phyloP scores from a whole-genome alignment of 768 basidiomycete species.

The Tulasnella sp. region DNA sequence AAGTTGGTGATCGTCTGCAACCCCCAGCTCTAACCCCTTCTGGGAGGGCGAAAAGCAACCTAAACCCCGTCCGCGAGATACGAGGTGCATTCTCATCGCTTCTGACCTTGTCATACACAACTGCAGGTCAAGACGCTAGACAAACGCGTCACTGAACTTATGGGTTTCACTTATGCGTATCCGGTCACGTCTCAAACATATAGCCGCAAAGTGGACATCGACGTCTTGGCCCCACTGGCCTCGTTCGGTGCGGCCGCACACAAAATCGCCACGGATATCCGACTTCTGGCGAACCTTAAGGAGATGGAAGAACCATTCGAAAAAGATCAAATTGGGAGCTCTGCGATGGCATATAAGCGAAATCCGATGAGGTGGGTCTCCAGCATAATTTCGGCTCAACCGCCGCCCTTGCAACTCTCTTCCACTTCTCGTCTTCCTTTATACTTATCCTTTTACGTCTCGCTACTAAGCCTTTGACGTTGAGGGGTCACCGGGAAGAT shows the following conservation, averaged over 20 bases:
- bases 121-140: conserved; percentile 78
- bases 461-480: not conserved
- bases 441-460: not conserved
- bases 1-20: conserved; percentile 34
- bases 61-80: not conserved
- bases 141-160: conserved; percentile 76
- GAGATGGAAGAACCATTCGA: conserved; percentile 99
- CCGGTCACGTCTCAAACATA: conserved; percentile 99
- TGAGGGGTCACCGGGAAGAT: not conserved
- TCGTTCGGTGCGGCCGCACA: conserved; percentile 91
- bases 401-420: not conserved
- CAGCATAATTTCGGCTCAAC: not conserved
- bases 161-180: conserved; percentile 88
- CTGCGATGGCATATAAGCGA: conserved; percentile 98
- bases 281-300: conserved; percentile 91
- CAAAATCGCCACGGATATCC: conserved; percentile 93
- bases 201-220: conserved; percentile 92
- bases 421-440: not conserved
- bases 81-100: not conserved
- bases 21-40: not conserved
- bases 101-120: not conserved
- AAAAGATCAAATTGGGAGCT: conserved; percentile 94
- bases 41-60: not conserved
- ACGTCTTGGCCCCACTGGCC: conserved; percentile 82
- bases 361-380: conserved; percentile 77